Conservation (phyloP, 129 eudicot species). For the Escallonia herrerae region DNA sequence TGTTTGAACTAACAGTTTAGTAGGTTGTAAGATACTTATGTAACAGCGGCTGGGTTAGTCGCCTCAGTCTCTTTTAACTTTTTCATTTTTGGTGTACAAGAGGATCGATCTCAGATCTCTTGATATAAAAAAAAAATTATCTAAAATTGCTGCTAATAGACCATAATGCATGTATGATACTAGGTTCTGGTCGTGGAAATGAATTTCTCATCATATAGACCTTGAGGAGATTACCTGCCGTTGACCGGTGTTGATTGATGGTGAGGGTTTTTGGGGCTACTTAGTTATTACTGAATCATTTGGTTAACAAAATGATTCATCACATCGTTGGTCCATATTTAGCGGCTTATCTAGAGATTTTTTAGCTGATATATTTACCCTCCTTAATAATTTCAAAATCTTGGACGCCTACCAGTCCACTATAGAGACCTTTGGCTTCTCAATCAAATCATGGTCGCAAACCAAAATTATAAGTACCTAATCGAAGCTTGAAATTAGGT, state of each 20-base stretch:
- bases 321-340: conserved; percentile 8
- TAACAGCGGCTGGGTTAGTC: no score
- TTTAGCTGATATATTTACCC: not conserved
- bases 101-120: no score
- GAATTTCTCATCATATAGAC: conserved; percentile 42
- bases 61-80: no score
- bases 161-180: conserved; percentile 15
- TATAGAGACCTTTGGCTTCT: conserved; percentile 10
- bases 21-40: no score
- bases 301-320: conserved; percentile 1
- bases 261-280: conserved; percentile 1
- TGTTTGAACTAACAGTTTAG: no score
- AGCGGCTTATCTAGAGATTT: not conserved
- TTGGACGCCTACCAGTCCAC: conserved; percentile 14
- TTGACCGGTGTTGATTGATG: conserved; percentile 8
- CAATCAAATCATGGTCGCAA: conserved; percentile 5
- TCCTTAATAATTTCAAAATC: not conserved
- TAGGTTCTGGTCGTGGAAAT: conserved; percentile 38
- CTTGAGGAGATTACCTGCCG: conserved; percentile 7
- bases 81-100: no score
- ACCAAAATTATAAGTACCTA: no score
- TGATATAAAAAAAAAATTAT: no score
- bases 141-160: no score
- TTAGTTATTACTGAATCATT: conserved; percentile 31
- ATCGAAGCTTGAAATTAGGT: no score